Evolutionary conservation across 2,329 filamentous ascomycete species (phyloP).

Genomic region (Ophiostoma sp.): DNA sequence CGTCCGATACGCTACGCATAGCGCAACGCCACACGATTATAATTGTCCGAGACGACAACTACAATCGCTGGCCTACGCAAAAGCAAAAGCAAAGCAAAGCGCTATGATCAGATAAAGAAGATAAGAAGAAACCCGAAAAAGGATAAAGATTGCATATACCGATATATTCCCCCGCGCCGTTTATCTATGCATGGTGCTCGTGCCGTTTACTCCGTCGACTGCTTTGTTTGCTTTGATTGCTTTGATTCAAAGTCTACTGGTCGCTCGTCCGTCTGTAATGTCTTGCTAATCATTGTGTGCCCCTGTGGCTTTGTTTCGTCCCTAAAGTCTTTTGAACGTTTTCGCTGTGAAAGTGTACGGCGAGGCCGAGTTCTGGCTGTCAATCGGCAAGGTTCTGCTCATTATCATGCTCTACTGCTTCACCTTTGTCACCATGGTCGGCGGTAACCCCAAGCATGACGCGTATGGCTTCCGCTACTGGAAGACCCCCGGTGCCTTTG

Average conservation of each 20-base stretch:
- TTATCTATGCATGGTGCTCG: conserved; percentile 5
- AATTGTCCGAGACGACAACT: neutral
- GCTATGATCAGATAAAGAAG: neutral
- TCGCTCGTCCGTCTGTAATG: neutral
- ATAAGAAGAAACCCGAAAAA: conserved; percentile 1
- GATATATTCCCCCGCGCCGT: neutral
- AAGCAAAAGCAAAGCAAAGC: neutral
- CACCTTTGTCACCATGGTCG: conserved; percentile 51
- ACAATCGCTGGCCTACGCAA: neutral
- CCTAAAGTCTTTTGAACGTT: conserved; percentile 23
- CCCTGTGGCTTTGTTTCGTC: neutral
- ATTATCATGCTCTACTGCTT: conserved; percentile 54
- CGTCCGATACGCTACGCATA: conserved; percentile 4
- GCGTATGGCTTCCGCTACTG: conserved; percentile 43
- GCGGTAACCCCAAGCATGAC: conserved; percentile 48
- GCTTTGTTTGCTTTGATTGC: neutral
- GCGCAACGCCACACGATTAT: conserved; percentile 3
- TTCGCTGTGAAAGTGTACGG: conserved; percentile 36
- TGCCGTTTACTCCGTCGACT: neutral
- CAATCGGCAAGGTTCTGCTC: conserved; percentile 41
- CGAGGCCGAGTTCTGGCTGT: conserved; percentile 46
- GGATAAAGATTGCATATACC: neutral
- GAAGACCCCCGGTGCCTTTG: conserved; percentile 41
- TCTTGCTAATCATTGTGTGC: conserved; percentile 5
- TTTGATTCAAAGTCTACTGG: neutral